Evolutionary conservation across 129 eudicot species (phyloP).

Genomic region (Kitagawia praeruptora): DNA sequence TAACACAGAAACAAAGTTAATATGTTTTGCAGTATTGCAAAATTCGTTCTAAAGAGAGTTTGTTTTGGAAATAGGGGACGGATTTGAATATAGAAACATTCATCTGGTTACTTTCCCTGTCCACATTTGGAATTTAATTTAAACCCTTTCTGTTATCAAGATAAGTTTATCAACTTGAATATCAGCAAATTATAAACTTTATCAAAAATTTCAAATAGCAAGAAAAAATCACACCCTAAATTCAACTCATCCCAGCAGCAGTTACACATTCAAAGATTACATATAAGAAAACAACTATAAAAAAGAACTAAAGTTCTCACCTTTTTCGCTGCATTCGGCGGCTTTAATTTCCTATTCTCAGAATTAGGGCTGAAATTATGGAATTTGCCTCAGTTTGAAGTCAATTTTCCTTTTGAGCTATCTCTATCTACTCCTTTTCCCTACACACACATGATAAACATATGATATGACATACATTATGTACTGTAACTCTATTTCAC

Average conservation of each 20-base stretch:
- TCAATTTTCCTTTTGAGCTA: background rate
- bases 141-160: background rate
- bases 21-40: background rate
- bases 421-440: constrained; percentile 1
- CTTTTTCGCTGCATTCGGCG: background rate
- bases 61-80: background rate
- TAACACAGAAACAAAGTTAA: background rate
- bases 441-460: background rate
- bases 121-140: background rate
- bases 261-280: background rate
- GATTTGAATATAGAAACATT: background rate
- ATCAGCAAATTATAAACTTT: constrained; percentile 8
- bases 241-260: background rate
- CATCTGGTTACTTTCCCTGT: background rate
- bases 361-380: background rate
- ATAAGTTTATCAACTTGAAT: constrained; percentile 3
- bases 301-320: background rate
- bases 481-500: background rate
- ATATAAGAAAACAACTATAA: background rate
- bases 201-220: background rate
- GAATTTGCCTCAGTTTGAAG: background rate
- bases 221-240: background rate
- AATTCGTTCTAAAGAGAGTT: background rate
- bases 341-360: constrained; percentile 8
- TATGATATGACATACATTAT: background rate